Evolutionary conservation across 768 basidiomycete genomes (phyloP), one percentile per base, ranked within the genome.

Genomic region (Psilocybe tampanensis): DNA sequence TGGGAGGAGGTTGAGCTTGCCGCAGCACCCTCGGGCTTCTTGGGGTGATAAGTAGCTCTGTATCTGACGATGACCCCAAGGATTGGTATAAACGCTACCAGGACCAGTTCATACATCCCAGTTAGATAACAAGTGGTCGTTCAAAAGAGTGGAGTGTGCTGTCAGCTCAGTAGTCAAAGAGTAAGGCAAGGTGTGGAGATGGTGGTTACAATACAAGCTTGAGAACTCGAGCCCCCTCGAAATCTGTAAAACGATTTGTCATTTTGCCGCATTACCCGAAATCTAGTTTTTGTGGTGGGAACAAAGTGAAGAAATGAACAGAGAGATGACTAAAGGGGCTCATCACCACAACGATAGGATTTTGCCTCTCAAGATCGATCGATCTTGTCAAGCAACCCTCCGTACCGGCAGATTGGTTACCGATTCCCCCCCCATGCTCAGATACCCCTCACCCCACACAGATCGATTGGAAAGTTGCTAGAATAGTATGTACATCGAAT

Each of bases 31-130:
- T 18, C 45, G 24, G 22, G 17, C 44, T 52, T 58, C 8, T n/a
- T n/a, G n/a, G 50, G 50, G 22, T 19, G 19, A 22, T 58, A 58
- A 8, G 36, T 52, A 9, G 56, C 56, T 39, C 56, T 45, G 33
- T 58, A 58, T 52, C 56, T 44, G 34, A 58, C 56, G 7, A 58
- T 22, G 15, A 33, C 52, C n/a, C 56, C 56, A 17, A 58, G 29
- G 44, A 58, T 15, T 8, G 56, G 56, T 22, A 58, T 32, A 23
- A 42, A 49, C 4, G 18, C 22, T 17, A 48, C 6, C 47, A 48
- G 18, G 3, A 32, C 5, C 5, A 47, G 11, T 24, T 17, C 24
- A 22, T 5, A 17, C 45, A 47, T 47, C n/a, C n/a, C n/a, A n/a
- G n/a, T n/a, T n/a, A n/a, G n/a, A n/a, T 24, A 22, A 26, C 22